Evolutionary conservation across 2,329 filamentous ascomycete species (phyloP), one percentile per base, ranked within the genome.

Genomic region (Fusarium dimerum): DNA sequence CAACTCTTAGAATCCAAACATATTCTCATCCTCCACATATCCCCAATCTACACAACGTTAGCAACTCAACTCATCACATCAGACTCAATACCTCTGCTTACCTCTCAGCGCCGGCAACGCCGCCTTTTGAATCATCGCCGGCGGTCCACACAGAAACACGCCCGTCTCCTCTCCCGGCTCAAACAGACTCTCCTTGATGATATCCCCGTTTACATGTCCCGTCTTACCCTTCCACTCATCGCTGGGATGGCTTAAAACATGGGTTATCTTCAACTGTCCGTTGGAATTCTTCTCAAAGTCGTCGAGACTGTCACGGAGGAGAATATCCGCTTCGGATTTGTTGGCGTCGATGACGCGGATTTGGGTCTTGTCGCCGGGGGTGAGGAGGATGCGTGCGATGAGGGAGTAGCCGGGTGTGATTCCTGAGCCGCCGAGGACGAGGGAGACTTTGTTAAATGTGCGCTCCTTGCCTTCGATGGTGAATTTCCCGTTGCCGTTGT

Each of bases 361-460:
- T 42, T 75, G 53, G 0, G 72, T 76, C 45, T 63, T 52, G 34
- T 78, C 74, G 6, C 62, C 63, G 2, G 63, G 41, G 0, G 57
- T 62, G 9, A 66, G 56, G 15, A 78, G 54, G 6, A 79, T 73
- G 2, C 74, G 70, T 1, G 72, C 73, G 26, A 82, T 72, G 2
- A 82, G 68, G 4, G 77, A 71, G 56, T 79, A 83, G 1, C 78
- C 79, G 0, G 79, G 78, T 0, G 79, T 82, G 12, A 82, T 72
- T 0, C 79, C 79, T 1, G 73, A 75, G 0, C 79, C 78, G 1
- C 78, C 79, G 0, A 82, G 70, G 2, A 82, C 71, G 9, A 82
- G 71, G 0, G 71, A 74, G 17, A 82, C 71, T 12, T 70, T 72
- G 17, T 67, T 65, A 59, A 81, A 82, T 3, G 55, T 66, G 20